A percentile compares a stretch with the other conserved stretches of the same genome.
Evolutionary conservation across 208 protist genomes (phyloP).

Genomic region (Polymyxa betae): DNA sequence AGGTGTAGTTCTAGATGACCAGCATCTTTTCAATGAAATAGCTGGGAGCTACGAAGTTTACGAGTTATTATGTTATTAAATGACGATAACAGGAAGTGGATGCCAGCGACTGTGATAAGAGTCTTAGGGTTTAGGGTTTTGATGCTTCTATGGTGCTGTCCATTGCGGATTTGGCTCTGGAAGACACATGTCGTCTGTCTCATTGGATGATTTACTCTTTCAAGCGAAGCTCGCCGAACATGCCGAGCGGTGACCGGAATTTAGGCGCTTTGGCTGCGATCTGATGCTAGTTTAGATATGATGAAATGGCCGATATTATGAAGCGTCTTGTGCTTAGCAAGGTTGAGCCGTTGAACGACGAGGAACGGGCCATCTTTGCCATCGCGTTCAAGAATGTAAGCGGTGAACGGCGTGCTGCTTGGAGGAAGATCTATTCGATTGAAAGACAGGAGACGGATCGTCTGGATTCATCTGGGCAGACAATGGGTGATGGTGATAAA

Average conservation of each 20-base stretch:
- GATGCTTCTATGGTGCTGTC: too few species aligned
- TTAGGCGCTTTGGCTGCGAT: not conserved
- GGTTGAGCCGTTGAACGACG: not conserved
- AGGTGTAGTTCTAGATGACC: too few species aligned
- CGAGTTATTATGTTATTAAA: too few species aligned
- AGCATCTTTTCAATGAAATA: too few species aligned
- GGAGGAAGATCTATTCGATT: constrained; percentile 39
- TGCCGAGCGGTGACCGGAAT: not conserved
- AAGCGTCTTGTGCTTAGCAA: not conserved
- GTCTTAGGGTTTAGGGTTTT: too few species aligned
- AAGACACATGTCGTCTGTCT: too few species aligned
- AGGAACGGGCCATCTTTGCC: not conserved
- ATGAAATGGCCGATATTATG: constrained; percentile 45
- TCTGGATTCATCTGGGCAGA: not conserved
- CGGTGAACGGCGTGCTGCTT: constrained; percentile 24
- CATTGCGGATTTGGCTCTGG: too few species aligned
- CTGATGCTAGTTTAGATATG: not conserved
- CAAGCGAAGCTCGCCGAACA: constrained; percentile 35
- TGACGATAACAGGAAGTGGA: too few species aligned
- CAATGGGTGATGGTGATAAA: not conserved
- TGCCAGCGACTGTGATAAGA: too few species aligned
- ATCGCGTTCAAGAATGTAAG: constrained; percentile 49
- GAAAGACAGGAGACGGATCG: constrained; percentile 13
- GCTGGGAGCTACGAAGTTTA: too few species aligned
- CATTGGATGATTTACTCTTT: constrained; percentile 17